Conservation (phyloP, 2,329 filamentous ascomycete species). For the Ustilaginoidea virens region DNA sequence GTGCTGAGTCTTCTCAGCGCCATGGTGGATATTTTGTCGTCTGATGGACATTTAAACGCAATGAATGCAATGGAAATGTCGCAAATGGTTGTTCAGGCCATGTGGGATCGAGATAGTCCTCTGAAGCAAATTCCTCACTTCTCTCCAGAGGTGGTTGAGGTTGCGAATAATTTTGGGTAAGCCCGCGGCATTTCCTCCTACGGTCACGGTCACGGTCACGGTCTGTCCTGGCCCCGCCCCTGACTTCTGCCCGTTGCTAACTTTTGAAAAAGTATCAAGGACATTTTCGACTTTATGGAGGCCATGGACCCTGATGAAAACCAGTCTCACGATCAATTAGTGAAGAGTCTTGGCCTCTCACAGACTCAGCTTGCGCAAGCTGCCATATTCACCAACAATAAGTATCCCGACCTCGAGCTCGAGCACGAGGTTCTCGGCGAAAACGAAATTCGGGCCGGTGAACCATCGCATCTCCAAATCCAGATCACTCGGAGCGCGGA, state of each 20-base stretch:
- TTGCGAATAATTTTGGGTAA: slow-evolving; percentile 63
- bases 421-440: slow-evolving; percentile 75
- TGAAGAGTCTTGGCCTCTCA: slow-evolving; percentile 63
- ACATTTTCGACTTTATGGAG: slow-evolving; percentile 97
- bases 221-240: too few species aligned
- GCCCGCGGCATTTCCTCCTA: too few species aligned
- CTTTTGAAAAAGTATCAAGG: slow-evolving; percentile 52
- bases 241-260: slow-evolving; percentile 20
- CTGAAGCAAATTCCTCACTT: slow-evolving; percentile 98
- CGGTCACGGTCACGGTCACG: too few species aligned
- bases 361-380: slow-evolving; percentile 75
- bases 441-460: slow-evolving; percentile 64
- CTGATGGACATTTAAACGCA: slow-evolving; percentile 89
- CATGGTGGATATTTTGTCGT: slow-evolving; percentile 87
- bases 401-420: slow-evolving; percentile 89
- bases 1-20: slow-evolving; percentile 79
- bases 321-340: slow-evolving; percentile 58
- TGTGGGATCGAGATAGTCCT: slow-evolving; percentile 97
- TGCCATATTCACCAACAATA: slow-evolving; percentile 89
- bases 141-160: slow-evolving; percentile 65
- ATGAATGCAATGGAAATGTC: slow-evolving; percentile 99
- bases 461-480: slow-evolving; percentile 69
- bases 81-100: slow-evolving; percentile 96
- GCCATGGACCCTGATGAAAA: slow-evolving; percentile 96
- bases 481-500: slow-evolving; percentile 72